Evolutionary conservation across 2,329 filamentous ascomycete species (phyloP), one percentile per base, ranked within the genome.

Genomic region (Trichoderma lentiforme): DNA sequence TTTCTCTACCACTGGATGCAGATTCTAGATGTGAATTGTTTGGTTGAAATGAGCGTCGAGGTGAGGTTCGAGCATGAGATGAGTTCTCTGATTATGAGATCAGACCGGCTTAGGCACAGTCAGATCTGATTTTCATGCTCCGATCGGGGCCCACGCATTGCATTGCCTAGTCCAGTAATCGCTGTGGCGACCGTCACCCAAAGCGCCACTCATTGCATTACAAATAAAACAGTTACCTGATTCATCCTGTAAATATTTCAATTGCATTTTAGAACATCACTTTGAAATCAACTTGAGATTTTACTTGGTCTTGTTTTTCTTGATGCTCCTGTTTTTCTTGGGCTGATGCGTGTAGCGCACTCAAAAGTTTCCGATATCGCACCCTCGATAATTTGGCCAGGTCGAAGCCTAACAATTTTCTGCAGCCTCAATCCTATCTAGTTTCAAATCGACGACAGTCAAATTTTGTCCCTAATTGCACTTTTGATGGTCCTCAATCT

Each of bases 51-150:
- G 28, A 9, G 62, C 43, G 43, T 34, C 1, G 62, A 34, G 62
- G 26, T 9, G 61, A 64, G 26, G 26, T 57, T 39, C 9, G 14
- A 57, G 14, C 15, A 51, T 51, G 62, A 51, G 61, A 51, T 64
- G 39, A 64, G 39, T 28, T 28, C 26, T 47, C n/a, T 53, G 43
- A 32, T 24, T 56, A 26, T 56, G 63, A 24, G 26, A 65, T 56
- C 34, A 53, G 47, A 21, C 47, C n/a, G 47, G 21, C n/a, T 53
- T 21, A n/a, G 21, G 47, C 18, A 28, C 51, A 67, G 64, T 57
- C 63, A 57, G 64, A 67, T 57, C 47, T 57, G 51, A 67, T 39
- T 67, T 67, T 65, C 43, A 65, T n/a, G 34, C 65, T 60, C 53
- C 51, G 65, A 60, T 43, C 65, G 65, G 65, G 65, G 47, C 65